A percentile compares a stretch with the other conserved stretches of the same genome.
Evolutionary conservation across 2,329 filamentous ascomycete species (phyloP).

Genomic region (Helotiales sp.): DNA sequence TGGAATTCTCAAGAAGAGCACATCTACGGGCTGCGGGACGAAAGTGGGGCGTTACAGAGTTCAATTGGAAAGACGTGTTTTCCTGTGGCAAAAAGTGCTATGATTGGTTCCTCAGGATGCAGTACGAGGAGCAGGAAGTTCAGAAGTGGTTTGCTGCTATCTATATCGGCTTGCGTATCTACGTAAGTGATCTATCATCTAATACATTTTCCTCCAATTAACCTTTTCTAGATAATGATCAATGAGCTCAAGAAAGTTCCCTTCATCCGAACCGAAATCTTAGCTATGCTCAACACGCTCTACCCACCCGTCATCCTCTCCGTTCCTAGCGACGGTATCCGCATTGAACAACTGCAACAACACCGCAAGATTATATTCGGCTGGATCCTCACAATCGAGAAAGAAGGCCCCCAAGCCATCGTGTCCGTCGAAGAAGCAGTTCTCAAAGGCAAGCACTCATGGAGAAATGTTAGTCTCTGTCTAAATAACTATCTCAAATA

Average conservation of each 20-base stretch:
- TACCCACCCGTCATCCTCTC: conserved; percentile 30
- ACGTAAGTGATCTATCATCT: conserved; percentile 23
- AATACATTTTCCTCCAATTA: not conserved
- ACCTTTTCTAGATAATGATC: conserved; percentile 26
- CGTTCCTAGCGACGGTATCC: conserved; percentile 24
- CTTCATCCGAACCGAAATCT: conserved; percentile 25
- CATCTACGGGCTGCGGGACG: conserved; percentile 24
- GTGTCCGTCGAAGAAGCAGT: conserved; percentile 20
- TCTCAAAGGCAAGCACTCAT: not conserved
- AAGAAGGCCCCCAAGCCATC: conserved; percentile 14
- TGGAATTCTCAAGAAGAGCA: conserved; percentile 26
- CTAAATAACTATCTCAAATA: not conserved
- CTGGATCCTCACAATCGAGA: conserved; percentile 22
- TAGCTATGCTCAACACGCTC: conserved; percentile 34
- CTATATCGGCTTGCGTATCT: conserved; percentile 30
- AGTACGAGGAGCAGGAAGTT: conserved; percentile 23
- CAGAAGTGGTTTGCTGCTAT: conserved; percentile 24
- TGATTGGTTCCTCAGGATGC: conserved; percentile 27
- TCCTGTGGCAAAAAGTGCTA: conserved; percentile 19
- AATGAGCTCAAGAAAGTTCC: conserved; percentile 20
- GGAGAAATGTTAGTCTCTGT: not conserved
- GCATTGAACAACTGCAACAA: conserved; percentile 16
- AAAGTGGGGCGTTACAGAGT: conserved; percentile 22
- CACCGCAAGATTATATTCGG: conserved; percentile 28
- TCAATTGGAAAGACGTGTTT: conserved; percentile 27